Base-by-base conservation (phyloP, 2,329 filamentous ascomycete genomes). In the Boeremia lycopersici region DNA sequence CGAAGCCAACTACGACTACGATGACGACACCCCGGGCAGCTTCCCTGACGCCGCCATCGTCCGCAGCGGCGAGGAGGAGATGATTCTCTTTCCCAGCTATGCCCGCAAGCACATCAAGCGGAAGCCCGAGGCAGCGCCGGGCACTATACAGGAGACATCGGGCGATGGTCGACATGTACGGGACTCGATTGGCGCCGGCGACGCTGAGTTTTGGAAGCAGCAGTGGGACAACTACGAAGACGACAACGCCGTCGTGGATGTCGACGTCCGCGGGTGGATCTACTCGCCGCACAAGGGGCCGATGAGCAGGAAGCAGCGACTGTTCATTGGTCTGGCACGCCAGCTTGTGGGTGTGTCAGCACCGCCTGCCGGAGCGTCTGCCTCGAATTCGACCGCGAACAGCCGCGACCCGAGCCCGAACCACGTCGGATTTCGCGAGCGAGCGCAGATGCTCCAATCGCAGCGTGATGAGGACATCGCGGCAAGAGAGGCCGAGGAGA, bases 1-100 rank as follows among this genome's bases (percentile, higher is more conserved):
- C 26, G 77, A 78, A 30, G 77, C 80, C 11, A 62, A 63, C 39
- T 77, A 78, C 40, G 78, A 67, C 68, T 76, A 74, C 55, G 71
- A 73, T 23, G 73, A 74, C 35, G 73, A 78, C 25, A 89, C 90
- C 28, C 88, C 91, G 0, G 89, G 89, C 0, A 86, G 88, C 1
- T 97, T 96, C 68, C 91, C 92, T 0, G 89, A 96, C 63, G 89
- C 91, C 15, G 85, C 89, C n/a, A 89, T 96, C 56, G 85, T 89
- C 13, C 84, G 86, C 10, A 87, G 86, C 57, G 93, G 91, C 11
- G 85, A 91, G 56, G 92, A 97, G 73, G 91, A 98, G 77, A 91
- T 99, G 87, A 86, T 99, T 9, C 74, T 99, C 23, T 99, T 99
- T 64, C 95, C 95, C 0, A 97, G 91, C 48, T 99, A 99, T 72